Base-by-base conservation (phyloP, 2,329 filamentous ascomycete species). In the Aspergillus melleus region DNA sequence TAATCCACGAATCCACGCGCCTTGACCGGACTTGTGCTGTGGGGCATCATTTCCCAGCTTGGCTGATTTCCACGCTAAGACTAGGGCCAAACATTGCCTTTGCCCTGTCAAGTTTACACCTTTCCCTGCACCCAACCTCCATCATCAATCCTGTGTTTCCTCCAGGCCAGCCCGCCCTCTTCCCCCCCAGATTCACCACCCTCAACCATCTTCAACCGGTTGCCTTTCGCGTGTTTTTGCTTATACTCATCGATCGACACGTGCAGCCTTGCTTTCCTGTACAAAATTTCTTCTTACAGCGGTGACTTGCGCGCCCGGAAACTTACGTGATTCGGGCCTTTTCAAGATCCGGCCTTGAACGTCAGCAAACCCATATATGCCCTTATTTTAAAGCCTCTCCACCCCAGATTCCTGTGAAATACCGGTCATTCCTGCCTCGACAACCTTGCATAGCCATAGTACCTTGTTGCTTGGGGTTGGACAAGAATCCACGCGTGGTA, bases 11-110 rank as follows among this genome's bases (percentile, higher is more conserved):
- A 65, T 68, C 63, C 65, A 69, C 71, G 72, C 71, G 72, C 67
- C 58, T 57, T 63, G 50, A 61, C 55, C 57, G 57, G 62, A 42
- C 52, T 69, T 67, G 61, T 70, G 68, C 69, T 68, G 74, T 76
- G 75, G 75, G 74, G 74, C 72, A 67, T 66, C 68, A 42, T 64
- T 66, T 68, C 67, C 69, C 70, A 66, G 68, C 65, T 60, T 66
- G 61, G 61, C 60, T 66, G 65, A 68, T 72, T 74, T 74, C 70
- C 73, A 70, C 75, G 75, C 75, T 76, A 77, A 69, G 66, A 68
- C 60, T 72, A 75, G 72, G 72, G 73, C 74, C 75, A 77, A 76
- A 77, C 73, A 77, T 74, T 70, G 63, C 68, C 73, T 72, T 59
- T 73, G 71, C 73, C 69, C 71, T 73, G 70, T 72, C 68, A 68